Base-by-base conservation (phyloP, 2,329 filamentous ascomycete species). In the Fusarium sp. region DNA sequence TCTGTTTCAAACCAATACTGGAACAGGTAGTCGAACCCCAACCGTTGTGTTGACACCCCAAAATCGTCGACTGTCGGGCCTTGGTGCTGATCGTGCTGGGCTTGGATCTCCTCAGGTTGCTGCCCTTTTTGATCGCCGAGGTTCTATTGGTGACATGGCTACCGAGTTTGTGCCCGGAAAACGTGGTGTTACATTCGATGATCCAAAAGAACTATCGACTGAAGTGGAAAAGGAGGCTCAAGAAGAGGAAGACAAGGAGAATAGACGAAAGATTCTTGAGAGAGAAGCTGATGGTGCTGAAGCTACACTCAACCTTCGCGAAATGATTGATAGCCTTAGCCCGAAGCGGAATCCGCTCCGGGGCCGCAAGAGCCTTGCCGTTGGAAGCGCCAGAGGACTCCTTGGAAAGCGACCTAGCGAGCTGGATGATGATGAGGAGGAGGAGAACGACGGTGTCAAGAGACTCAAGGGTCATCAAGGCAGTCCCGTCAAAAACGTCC, bases 271-370 rank as follows among this genome's bases (percentile, higher is more conserved):
- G 57, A 87, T 89, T 52, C 83, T 89, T 22, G 86, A 90, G 76
- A 85, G 87, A 35, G 88, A 89, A 75, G 85, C 84, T 61, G 82
- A 80, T 20, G 78, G 75, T 12, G 71, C 70, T 8, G 92, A 94
- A 72, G 86, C 85, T 4, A 93, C 92, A 0, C 82, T 91, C 38
- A 94, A 90, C 71, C 83, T 96, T 50, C 93, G 90, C 71, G 92
- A 94, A 72, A 92, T 95, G 89, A 96, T 96, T 69, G 88, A 93
- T 70, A 93, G 90, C 66, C 86, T 96, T 71, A 95, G 93, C 27
- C 94, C 94, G 0, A 94, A 93, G 82, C 94, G 94, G 81, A 91
- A 90, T 63, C 82, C 84, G 7, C 75, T 93, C 8, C 90, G 87
- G 65, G 90, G 90, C 15, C 90, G 93, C 45, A 95, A 95, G 83